Percentiles rank a stretch among this genome's conserved stretches.
Evolutionary conservation across 1,139 yeast species (phyloP).

Genomic region (Geotrichum aggregatum): DNA sequence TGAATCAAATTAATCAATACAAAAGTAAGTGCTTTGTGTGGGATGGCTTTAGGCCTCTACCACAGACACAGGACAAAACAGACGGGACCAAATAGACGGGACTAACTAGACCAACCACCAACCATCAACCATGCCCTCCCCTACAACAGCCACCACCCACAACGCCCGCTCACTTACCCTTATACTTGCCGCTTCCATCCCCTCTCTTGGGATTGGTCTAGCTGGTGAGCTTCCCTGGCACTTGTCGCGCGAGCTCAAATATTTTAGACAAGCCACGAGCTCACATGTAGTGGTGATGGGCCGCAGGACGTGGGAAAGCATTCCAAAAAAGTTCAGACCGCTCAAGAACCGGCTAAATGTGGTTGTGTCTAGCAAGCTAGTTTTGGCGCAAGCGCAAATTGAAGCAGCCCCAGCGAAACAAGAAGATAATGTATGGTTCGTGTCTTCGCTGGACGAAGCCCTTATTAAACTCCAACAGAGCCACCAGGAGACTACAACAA

Average conservation of each 20-base stretch:
- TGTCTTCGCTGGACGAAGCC: constrained; percentile 47
- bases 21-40: too few species aligned
- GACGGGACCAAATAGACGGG: too few species aligned
- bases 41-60: too few species aligned
- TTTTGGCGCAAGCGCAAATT: not conserved
- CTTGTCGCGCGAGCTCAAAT: constrained; percentile 75
- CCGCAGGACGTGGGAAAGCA: constrained; percentile 91
- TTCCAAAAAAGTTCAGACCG: constrained; percentile 81
- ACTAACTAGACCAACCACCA: too few species aligned
- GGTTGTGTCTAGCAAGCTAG: too few species aligned
- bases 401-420: not conserved
- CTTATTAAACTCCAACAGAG: constrained; percentile 29
- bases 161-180: constrained; percentile 28
- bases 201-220: constrained; percentile 77
- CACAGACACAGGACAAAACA: too few species aligned
- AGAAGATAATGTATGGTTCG: constrained; percentile 39
- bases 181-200: constrained; percentile 81
- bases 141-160: not conserved
- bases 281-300: constrained; percentile 92
- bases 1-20: too few species aligned
- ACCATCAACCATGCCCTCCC: not conserved
- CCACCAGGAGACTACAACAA: too few species aligned
- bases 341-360: constrained; percentile 71
- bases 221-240: constrained; percentile 88
- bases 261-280: constrained; percentile 71